phyloP scores from a whole-genome alignment of 2,329 filamentous ascomycete genomes.

The Conoideocrella luteorostrata region DNA sequence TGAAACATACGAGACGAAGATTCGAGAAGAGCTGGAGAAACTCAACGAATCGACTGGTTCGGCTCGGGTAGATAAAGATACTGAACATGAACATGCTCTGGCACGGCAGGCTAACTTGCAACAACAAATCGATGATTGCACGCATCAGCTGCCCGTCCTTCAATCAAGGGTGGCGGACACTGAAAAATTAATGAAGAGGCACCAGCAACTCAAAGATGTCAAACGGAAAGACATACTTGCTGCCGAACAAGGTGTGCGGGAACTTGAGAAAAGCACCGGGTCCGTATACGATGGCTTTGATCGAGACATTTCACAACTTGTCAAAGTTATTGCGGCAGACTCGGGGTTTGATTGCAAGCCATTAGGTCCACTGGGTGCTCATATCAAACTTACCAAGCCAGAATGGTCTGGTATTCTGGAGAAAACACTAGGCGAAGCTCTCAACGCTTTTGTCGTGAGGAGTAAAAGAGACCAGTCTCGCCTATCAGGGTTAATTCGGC shows the following conservation, averaged over 20 bases:
- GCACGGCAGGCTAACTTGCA: constrained; percentile 20
- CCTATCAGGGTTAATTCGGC: constrained; percentile 59
- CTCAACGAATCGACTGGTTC: constrained; percentile 66
- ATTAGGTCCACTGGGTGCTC: constrained; percentile 74
- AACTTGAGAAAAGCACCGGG: constrained; percentile 51
- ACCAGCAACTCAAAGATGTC: constrained; percentile 24
- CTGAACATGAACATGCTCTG: constrained; percentile 35
- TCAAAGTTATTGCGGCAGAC: constrained; percentile 65
- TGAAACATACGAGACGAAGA: constrained; percentile 38
- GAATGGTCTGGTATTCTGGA: constrained; percentile 83
- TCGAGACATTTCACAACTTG: constrained; percentile 52
- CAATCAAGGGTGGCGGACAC: constrained; percentile 26
- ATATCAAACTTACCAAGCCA: constrained; percentile 70
- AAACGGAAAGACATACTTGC: constrained; percentile 50
- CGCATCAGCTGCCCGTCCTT: constrained; percentile 26
- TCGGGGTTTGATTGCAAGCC: constrained; percentile 63
- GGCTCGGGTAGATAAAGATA: constrained; percentile 56
- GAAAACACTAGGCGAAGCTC: constrained; percentile 58
- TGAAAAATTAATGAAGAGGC: constrained; percentile 22
- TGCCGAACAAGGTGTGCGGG: constrained; percentile 36
- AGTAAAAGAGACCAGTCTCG: constrained; percentile 68
- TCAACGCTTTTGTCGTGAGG: constrained; percentile 77
- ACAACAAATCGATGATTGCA: constrained; percentile 21
- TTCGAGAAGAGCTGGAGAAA: constrained; percentile 50
- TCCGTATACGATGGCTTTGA: constrained; percentile 61